Evolutionary conservation across 2,329 filamentous ascomycete species (phyloP), one percentile per base, ranked within the genome.

Genomic region (Colletotrichum acutatum): DNA sequence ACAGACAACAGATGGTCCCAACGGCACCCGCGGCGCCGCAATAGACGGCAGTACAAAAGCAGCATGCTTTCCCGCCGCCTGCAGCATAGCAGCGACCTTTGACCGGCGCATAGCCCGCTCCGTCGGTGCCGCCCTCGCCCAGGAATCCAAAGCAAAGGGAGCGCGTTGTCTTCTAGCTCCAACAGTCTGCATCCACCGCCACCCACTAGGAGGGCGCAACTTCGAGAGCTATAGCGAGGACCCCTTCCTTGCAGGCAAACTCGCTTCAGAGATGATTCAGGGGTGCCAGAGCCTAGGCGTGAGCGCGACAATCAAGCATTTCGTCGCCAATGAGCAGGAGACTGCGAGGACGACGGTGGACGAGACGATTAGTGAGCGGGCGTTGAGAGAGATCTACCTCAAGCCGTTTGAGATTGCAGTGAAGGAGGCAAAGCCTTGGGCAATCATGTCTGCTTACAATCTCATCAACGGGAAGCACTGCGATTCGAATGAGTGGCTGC

Each of bases 21-120:
- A 74, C 32, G 73, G 73, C 26, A 72, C 71, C n/a, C 73, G 73
- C 53, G 71, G 70, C 37, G 70, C 73, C 19, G 73, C 73, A 4
- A 74, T 72, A 52, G 70, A 74, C 57, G 70, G 71, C 28, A 62
- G 49, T 19, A 74, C 71, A 7, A 72, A 72, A 26, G 70, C 72
- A 14, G 72, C 72, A 37, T 74, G 72, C 65, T 95, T 95, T 80
- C 89, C 93, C 0, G 90, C 92, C 1, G 93, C 92, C 62, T 85
- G 94, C 73, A 94, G 91, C 68, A 88, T 91, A 11, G 94, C 92
- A 8, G 92, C 93, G 0, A 93, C 93, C 2, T 96, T 92, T 89
- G 91, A 93, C 78, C 89, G 90, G 63, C 82, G 87, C 26, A 85
- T 95, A 52, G 90, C 93, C 64, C 91, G 92, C 77, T 84, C 86